phyloP scores from a whole-genome alignment of 2,329 filamentous ascomycete species.

The Ophioceras dolichostomum region DNA sequence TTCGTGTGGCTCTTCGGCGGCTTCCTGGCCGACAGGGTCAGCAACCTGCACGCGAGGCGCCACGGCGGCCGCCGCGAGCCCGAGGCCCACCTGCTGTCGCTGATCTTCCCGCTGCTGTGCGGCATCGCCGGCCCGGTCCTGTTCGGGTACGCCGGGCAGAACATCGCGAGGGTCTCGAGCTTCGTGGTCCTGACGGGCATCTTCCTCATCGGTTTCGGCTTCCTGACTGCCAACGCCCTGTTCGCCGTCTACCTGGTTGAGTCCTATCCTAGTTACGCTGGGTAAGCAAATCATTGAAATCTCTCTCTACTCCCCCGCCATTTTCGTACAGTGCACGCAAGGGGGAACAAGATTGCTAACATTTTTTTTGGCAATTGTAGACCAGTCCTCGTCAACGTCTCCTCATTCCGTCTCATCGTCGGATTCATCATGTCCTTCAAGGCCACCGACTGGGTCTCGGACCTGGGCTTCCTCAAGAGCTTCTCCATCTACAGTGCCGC shows the following conservation, averaged over 20 bases:
- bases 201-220: constrained; percentile 11
- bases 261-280: constrained; percentile 13
- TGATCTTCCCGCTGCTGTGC: constrained; percentile 11
- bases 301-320: constrained; percentile 4
- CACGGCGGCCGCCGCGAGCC: constrained; percentile 13
- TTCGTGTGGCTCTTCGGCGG: constrained; percentile 17
- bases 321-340: constrained; percentile 1
- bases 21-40: constrained; percentile 15
- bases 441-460: constrained; percentile 14
- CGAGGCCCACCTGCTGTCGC: constrained; percentile 13
- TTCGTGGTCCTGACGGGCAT: constrained; percentile 10
- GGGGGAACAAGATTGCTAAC: neutral
- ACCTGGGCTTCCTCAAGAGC: constrained; percentile 13
- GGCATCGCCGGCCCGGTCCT: constrained; percentile 11
- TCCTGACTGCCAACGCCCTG: constrained; percentile 10
- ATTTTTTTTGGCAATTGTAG: constrained; percentile 2
- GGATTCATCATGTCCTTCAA: constrained; percentile 17
- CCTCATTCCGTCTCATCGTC: constrained; percentile 16
- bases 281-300: constrained; percentile 5
- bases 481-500: constrained; percentile 18
- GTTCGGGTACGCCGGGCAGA: constrained; percentile 12
- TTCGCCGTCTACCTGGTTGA: constrained; percentile 14
- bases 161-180: constrained; percentile 8
- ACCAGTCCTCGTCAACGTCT: constrained; percentile 20
- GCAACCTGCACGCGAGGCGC: constrained; percentile 9